Conservation (phyloP, 345 rosid species). For the Citrus trifoliata region DNA sequence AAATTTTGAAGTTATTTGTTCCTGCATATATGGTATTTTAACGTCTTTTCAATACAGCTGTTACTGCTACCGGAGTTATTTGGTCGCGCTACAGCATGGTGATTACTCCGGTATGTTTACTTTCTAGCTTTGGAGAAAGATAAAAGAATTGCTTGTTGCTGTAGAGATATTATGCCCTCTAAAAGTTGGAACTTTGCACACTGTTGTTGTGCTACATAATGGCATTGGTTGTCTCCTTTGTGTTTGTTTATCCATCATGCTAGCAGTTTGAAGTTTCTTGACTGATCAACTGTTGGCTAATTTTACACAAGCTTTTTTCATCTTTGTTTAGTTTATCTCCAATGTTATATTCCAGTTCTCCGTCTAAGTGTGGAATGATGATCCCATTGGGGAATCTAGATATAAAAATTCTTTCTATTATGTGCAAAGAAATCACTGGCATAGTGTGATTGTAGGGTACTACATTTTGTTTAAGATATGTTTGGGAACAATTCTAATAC, state of each 20-base stretch:
- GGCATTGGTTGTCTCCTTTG: neutral
- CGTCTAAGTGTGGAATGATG: too few species aligned
- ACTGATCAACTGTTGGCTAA: neutral
- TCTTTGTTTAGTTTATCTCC: neutral
- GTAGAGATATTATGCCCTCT: neutral
- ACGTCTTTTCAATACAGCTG: conserved; percentile 12
- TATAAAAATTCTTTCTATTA: neutral
- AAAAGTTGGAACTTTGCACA: neutral
- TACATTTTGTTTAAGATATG: neutral
- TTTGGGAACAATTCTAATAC: neutral
- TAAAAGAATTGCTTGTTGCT: neutral
- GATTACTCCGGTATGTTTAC: conserved; percentile 22
- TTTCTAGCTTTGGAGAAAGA: neutral
- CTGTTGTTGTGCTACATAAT: neutral
- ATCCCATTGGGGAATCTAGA: too few species aligned
- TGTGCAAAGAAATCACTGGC: neutral
- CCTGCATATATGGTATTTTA: neutral
- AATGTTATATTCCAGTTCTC: neutral
- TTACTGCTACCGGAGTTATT: conserved; percentile 19
- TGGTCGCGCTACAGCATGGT: conserved; percentile 28
- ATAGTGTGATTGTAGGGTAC: neutral
- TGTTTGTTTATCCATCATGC: neutral
- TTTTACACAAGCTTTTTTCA: neutral
- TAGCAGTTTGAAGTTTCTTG: neutral
- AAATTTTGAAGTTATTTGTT: neutral